Percentiles rank a stretch among this genome's conserved stretches.
These are phyloP conservation scores for Backusella westeae DNA, from an alignment of 192 early-diverging fungal species.

Conservation along the genomic window DNA sequence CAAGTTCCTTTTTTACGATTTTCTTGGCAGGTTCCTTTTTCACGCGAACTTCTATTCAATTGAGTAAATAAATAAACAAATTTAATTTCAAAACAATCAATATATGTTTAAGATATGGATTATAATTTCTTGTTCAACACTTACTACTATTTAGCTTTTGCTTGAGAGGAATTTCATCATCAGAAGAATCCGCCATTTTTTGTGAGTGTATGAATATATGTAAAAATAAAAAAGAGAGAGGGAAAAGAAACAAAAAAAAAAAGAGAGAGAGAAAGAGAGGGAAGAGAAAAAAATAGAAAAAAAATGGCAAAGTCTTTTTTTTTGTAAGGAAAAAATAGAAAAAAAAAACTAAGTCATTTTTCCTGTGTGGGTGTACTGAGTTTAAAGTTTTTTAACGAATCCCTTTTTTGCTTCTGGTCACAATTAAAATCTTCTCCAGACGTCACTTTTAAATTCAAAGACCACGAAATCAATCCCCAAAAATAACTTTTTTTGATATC, in stretches of 20 bases:
- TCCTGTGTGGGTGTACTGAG: neutral
- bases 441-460: neutral
- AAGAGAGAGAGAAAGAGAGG: neutral
- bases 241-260: neutral
- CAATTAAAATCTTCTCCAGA: neutral
- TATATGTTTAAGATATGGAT: neutral
- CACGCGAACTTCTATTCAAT: neutral
- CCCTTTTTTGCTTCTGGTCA: neutral
- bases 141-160: neutral
- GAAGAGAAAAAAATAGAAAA: neutral
- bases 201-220: neutral
- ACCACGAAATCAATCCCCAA: neutral
- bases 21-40: neutral
- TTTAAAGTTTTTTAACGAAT: neutral
- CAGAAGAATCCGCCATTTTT: neutral
- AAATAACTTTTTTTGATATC: neutral
- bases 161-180: neutral
- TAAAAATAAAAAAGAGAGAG: neutral
- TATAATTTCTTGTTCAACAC: neutral
- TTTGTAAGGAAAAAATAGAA: conserved; percentile 1
- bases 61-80: neutral
- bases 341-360: conserved; percentile 10
- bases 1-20: neutral
- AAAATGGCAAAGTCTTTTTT: neutral
- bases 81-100: neutral